These are phyloP conservation scores for Angomonas deanei DNA, from an alignment of 208 protist species.

Conservation along the genomic window DNA sequence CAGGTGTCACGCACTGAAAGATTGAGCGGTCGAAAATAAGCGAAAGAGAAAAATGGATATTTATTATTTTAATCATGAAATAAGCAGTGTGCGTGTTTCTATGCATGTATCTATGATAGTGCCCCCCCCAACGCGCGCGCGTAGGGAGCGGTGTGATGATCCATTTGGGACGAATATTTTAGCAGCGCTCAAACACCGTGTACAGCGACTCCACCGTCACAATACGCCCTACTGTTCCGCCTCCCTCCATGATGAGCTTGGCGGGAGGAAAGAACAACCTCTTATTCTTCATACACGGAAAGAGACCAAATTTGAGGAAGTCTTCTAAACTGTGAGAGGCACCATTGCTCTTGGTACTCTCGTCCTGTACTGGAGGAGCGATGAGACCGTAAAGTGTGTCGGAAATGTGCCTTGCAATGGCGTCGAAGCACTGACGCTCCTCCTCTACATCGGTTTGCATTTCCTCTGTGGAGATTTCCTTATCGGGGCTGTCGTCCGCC, in stretches of 20 bases:
- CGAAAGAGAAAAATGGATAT: constrained; percentile 9
- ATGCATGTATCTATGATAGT: neutral
- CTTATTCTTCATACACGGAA: constrained; percentile 59
- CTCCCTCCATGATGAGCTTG: constrained; percentile 41
- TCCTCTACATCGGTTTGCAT: constrained; percentile 31
- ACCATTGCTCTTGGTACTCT: neutral
- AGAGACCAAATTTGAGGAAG: constrained; percentile 47
- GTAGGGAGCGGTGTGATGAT: neutral
- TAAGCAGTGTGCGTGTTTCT: neutral
- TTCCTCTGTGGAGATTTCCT: constrained; percentile 6
- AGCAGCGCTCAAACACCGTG: constrained; percentile 90
- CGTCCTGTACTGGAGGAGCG: neutral
- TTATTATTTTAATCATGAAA: neutral
- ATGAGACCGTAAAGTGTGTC: constrained; percentile 59
- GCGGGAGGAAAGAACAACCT: constrained; percentile 58
- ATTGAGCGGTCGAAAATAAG: constrained; percentile 1
- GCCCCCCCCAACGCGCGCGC: neutral
- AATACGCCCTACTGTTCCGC: constrained; percentile 34
- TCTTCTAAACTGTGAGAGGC: constrained; percentile 13
- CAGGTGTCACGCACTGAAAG: neutral
- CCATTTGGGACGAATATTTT: neutral
- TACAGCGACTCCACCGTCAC: constrained; percentile 84
- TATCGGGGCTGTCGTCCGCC: neutral
- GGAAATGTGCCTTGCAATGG: constrained; percentile 59
- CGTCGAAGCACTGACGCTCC: constrained; percentile 65